Evolutionary conservation across 345 rosid species (phyloP).

Genomic region (Cardamine resedifolia): DNA sequence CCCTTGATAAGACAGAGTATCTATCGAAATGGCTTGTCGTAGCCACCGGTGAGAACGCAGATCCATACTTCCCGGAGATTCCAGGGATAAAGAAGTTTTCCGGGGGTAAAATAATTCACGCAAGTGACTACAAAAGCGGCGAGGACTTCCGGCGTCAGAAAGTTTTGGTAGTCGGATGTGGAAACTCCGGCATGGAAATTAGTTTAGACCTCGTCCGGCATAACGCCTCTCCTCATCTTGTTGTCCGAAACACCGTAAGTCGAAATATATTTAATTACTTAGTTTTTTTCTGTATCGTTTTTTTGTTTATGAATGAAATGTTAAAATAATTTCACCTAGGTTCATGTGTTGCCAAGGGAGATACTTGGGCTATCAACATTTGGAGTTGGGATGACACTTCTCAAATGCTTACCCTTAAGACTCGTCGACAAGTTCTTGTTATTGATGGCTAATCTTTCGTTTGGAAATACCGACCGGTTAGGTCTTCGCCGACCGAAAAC

Average conservation of each 20-base stretch:
- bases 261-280: neutral
- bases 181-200: slow-evolving; percentile 69
- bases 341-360: slow-evolving; percentile 67
- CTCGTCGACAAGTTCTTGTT: slow-evolving; percentile 59
- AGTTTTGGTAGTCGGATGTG: slow-evolving; percentile 78
- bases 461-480: slow-evolving; percentile 54
- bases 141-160: slow-evolving; percentile 44
- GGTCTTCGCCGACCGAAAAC: slow-evolving; percentile 62
- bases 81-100: slow-evolving; percentile 48
- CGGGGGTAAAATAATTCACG: slow-evolving; percentile 51
- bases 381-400: slow-evolving; percentile 56
- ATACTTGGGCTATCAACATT: slow-evolving; percentile 64
- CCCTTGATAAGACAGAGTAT: slow-evolving; percentile 30
- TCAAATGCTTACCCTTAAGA: slow-evolving; percentile 56
- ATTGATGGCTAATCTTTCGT: slow-evolving; percentile 41
- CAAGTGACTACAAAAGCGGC: slow-evolving; percentile 62
- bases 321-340: slow-evolving; percentile 32
- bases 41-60: slow-evolving; percentile 81
- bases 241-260: slow-evolving; percentile 61
- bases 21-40: slow-evolving; percentile 60
- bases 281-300: neutral
- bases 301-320: neutral
- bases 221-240: slow-evolving; percentile 58
- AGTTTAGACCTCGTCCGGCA: slow-evolving; percentile 50
- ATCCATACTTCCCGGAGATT: slow-evolving; percentile 50